phyloP scores from a whole-genome alignment of 176 grass and related monocot species.

The Triticum monococcum region DNA sequence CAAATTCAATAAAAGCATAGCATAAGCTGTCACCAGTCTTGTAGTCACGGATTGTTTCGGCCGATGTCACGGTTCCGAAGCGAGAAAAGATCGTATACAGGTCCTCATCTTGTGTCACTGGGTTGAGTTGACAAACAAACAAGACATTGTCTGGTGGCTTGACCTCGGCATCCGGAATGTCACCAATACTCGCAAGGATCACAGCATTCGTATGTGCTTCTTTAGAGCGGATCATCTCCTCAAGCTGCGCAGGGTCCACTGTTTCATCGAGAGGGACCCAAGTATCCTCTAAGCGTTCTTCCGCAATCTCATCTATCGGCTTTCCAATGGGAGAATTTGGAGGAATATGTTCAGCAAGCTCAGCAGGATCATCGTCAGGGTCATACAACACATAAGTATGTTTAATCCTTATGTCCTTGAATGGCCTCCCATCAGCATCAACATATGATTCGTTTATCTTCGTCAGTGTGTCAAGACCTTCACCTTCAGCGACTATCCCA shows the following conservation, averaged over 20 bases:
- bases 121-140: constrained; percentile 92
- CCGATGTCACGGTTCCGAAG: constrained; percentile 77
- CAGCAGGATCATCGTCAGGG: constrained; percentile 80
- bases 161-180: constrained; percentile 82
- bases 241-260: constrained; percentile 54
- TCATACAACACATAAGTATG: constrained; percentile 85
- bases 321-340: constrained; percentile 76
- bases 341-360: constrained; percentile 69
- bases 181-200: constrained; percentile 75
- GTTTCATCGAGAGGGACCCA: constrained; percentile 77
- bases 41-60: constrained; percentile 73
- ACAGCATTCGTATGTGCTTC: constrained; percentile 83
- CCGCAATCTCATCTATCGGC: constrained; percentile 68
- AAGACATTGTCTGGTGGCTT: constrained; percentile 87
- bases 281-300: constrained; percentile 81
- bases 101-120: constrained; percentile 91
- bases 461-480: constrained; percentile 60
- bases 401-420: constrained; percentile 95
- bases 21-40: constrained; percentile 90
- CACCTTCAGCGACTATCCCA: constrained; percentile 72
- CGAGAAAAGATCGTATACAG: constrained; percentile 91
- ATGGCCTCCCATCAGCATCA: constrained; percentile 78
- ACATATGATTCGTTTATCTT: constrained; percentile 91
- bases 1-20: constrained; percentile 90
- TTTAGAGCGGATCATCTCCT: constrained; percentile 66